Conservation (phyloP, 176 grass and related monocot species). For the Saccharum officinarum region DNA sequence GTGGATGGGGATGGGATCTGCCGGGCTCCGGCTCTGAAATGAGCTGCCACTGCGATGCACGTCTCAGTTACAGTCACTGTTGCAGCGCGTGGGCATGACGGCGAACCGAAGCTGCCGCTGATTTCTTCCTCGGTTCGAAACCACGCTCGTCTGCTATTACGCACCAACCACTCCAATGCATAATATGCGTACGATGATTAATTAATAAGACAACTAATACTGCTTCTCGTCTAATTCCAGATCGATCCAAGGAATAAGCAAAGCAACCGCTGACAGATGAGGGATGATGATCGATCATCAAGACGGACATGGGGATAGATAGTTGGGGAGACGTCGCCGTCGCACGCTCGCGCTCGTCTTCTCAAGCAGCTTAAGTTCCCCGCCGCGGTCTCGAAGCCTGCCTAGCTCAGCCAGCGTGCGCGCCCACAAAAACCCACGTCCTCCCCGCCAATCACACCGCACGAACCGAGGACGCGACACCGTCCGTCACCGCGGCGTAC, state of each 20-base stretch:
- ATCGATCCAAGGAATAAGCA: not conserved
- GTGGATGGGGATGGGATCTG: not conserved
- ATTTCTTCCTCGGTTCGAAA: not conserved
- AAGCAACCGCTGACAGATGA: slow-evolving; percentile 33
- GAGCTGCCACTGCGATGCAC: not conserved
- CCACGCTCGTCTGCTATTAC: not conserved
- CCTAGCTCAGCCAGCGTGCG: slow-evolving; percentile 34
- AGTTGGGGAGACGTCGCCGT: slow-evolving; percentile 56
- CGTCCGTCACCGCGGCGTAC: slow-evolving; percentile 25
- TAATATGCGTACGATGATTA: not conserved
- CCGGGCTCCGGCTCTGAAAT: not conserved
- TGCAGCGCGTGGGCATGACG: not conserved
- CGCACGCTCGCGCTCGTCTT: slow-evolving; percentile 19
- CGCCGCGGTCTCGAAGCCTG: not conserved
- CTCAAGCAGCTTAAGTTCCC: slow-evolving; percentile 20
- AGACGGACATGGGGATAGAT: not conserved
- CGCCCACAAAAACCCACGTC: slow-evolving; percentile 48
- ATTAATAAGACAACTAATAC: not conserved
- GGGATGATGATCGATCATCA: not conserved
- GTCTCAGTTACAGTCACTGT: slow-evolving; percentile 1
- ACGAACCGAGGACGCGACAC: slow-evolving; percentile 1
- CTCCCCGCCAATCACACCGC: not conserved
- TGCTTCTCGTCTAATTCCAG: slow-evolving; percentile 34
- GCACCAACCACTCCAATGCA: slow-evolving; percentile 28
- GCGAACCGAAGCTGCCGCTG: not conserved